Base-by-base conservation (phyloP, 2,329 filamentous ascomycete genomes). In the Colletotrichum liriopes region DNA sequence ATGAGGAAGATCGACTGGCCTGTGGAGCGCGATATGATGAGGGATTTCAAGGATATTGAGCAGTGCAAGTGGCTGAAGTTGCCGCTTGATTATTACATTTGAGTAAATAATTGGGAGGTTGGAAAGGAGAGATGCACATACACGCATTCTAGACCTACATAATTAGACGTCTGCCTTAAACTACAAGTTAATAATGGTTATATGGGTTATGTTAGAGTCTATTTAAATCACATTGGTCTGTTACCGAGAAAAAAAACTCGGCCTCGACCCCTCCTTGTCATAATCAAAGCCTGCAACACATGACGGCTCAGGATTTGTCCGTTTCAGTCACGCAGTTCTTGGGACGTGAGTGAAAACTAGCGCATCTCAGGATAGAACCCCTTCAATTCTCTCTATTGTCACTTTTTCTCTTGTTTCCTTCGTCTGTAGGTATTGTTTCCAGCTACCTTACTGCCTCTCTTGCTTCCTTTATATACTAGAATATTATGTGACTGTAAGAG, bases 1-100 rank as follows among this genome's bases (percentile, higher is more conserved):
- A 75, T 83, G 16, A 76, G 86, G 71, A 84, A 86, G 73, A 86
- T 80, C 71, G 74, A 79, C 82, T 84, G 5, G 80, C 82, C 63
- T 77, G 67, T 73, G 5, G n/a, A 71, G n/a, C 32, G 65, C 7
- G 14, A 71, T n/a, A 73, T 75, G 63, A 81, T 78, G 26, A 78
- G 77, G 8, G 73, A 74, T 0, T 87, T 86, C 73, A 79, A 82
- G 52, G 85, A 88, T 78, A 77, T 85, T 65, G 79, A 83, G 74
- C 85, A 87, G 79, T 87, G 86, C 74, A 80, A 78, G 29, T 85
- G 81, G 75, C 73, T 85, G 70, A 82, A 82, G 20, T 81, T 84
- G 74, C 79, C 80, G 16, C 76, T 85, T 60, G 77, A 76, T 49
- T 84, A 83, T 68, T 84, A 84, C 74, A 66, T 84, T 35, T 71